Evolutionary conservation across 148 eudicot species (phyloP).

Genomic region (Agrostemma githago): DNA sequence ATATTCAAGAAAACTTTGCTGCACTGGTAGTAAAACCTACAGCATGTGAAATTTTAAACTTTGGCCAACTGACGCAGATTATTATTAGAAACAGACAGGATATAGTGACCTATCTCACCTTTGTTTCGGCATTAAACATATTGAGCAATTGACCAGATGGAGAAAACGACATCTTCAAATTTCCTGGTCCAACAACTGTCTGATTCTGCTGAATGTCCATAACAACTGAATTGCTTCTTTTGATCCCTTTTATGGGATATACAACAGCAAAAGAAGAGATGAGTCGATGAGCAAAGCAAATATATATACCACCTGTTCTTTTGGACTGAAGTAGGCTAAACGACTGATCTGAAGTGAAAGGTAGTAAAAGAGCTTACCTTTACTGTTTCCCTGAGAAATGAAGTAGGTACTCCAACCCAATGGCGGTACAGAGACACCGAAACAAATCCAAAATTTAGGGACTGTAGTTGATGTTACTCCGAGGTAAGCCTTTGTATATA

Average conservation of each 20-base stretch:
- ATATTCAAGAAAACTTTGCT: conserved; percentile 64
- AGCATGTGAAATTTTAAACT: conserved; percentile 12
- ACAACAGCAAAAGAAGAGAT: background rate
- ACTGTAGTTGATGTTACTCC: conserved; percentile 42
- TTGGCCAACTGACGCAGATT: background rate
- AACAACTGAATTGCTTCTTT: conserved; percentile 22
- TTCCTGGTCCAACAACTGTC: conserved; percentile 68
- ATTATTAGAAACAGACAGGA: background rate
- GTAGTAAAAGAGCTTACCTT: conserved; percentile 33
- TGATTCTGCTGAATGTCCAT: conserved; percentile 31
- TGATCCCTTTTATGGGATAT: conserved; percentile 34
- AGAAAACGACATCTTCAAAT: conserved; percentile 71
- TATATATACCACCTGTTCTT: too few species aligned
- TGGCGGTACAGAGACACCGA: conserved; percentile 68
- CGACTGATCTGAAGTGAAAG: too few species aligned
- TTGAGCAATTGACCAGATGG: conserved; percentile 55
- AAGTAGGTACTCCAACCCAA: conserved; percentile 89
- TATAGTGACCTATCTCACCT: conserved; percentile 36
- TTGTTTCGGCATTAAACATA: conserved; percentile 49
- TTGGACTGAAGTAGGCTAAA: background rate
- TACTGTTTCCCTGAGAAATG: conserved; percentile 39
- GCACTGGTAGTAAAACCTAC: conserved; percentile 61
- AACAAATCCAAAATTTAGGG: conserved; percentile 76
- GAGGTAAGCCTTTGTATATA: conserved; percentile 62
- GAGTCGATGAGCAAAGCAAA: background rate